Percentiles rank a stretch among this genome's conserved stretches.
Conservation (phyloP, 805 yeast genomes). For the Suhomyces xylopsoci region DNA sequence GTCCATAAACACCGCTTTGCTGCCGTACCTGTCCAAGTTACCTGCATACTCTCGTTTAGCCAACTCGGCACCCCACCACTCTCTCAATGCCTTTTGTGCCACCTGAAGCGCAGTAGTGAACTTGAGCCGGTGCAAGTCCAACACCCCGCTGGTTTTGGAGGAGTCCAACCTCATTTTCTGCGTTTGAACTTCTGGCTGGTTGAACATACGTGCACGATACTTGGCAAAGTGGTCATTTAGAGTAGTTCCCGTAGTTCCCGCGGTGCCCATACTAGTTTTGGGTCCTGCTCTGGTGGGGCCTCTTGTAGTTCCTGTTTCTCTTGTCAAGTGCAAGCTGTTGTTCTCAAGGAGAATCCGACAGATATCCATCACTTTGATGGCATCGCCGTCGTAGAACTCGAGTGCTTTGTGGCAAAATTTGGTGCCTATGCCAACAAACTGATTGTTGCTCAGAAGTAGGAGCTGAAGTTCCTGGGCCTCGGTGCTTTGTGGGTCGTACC, state of each 20-base stretch:
- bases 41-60: slow-evolving; percentile 40
- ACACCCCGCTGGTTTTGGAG: background rate
- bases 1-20: slow-evolving; percentile 37
- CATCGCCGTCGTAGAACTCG: slow-evolving; percentile 44
- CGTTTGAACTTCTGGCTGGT: slow-evolving; percentile 9
- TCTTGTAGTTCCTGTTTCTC: background rate
- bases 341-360: slow-evolving; percentile 33
- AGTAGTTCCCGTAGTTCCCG: background rate
- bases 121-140: slow-evolving; percentile 59
- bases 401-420: slow-evolving; percentile 39
- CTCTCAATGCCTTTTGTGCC: slow-evolving; percentile 31
- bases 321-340: slow-evolving; percentile 23
- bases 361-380: slow-evolving; percentile 32
- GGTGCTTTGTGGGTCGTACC: background rate
- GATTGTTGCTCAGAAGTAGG: slow-evolving; percentile 20
- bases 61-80: slow-evolving; percentile 67
- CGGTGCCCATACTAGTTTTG: background rate
- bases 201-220: background rate
- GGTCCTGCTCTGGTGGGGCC: background rate
- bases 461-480: slow-evolving; percentile 32
- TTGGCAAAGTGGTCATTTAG: background rate
- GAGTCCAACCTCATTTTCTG: background rate
- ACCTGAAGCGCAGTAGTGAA: slow-evolving; percentile 47
- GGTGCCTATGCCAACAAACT: slow-evolving; percentile 33
- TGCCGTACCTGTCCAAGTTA: slow-evolving; percentile 27